Evolutionary conservation across 495 filamentous ascomycete genomes (phyloP).

Genomic region (Emericellopsis terricola): DNA sequence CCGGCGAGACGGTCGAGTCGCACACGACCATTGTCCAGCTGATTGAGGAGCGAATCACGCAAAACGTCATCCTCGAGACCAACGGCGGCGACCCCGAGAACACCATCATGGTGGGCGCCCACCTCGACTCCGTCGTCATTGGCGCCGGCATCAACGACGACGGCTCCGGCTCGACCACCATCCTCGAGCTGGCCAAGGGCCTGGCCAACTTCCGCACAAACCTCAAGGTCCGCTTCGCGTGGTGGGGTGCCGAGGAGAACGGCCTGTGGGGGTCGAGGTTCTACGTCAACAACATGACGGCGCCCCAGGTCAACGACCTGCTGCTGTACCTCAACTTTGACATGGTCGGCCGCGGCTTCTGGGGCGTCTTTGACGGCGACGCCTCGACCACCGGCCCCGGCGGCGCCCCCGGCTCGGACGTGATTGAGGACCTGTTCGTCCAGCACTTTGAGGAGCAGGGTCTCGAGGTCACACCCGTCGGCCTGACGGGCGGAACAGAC

Average conservation of each 20-base stretch:
- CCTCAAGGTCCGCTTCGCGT: conserved; percentile 52
- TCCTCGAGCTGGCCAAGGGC: conserved; percentile 43
- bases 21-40: conserved; percentile 7
- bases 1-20: conserved; percentile 8
- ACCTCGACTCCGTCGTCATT: conserved; percentile 48
- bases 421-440: conserved; percentile 11
- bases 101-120: conserved; percentile 43
- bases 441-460: conserved; percentile 9
- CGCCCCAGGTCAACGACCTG: conserved; percentile 12
- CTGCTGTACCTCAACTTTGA: conserved; percentile 24
- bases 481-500: conserved; percentile 12
- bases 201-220: conserved; percentile 39
- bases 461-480: conserved; percentile 1
- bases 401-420: conserved; percentile 13
- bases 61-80: conserved; percentile 55
- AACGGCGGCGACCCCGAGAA: conserved; percentile 47
- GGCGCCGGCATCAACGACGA: conserved; percentile 45
- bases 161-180: conserved; percentile 44
- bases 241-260: conserved; percentile 50
- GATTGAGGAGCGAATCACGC: conserved; percentile 18
- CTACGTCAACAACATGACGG: conserved; percentile 13
- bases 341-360: conserved; percentile 38
- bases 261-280: conserved; percentile 38
- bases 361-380: conserved; percentile 24
- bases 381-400: conserved; percentile 14